Conservation (phyloP, 306 rosid genomes). For the Gastrolobium villosum region DNA sequence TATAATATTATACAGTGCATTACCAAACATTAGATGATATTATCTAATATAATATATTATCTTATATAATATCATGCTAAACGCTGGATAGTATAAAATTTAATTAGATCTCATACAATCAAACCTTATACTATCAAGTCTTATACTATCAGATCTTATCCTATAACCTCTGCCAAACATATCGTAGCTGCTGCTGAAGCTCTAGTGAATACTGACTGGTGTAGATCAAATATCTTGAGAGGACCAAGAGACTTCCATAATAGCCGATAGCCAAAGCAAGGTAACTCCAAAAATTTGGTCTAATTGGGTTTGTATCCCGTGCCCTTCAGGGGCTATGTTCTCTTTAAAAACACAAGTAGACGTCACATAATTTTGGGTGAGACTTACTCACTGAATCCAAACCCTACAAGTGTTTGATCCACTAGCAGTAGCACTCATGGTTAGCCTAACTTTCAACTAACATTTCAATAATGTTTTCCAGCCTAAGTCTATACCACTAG, state of each 20-base stretch:
- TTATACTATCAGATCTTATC: no score
- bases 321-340: not conserved
- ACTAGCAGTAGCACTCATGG: conserved; percentile 31
- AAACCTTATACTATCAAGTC: no score
- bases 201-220: not conserved
- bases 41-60: no score
- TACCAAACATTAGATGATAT: no score
- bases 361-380: not conserved
- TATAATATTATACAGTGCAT: no score
- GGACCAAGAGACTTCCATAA: not conserved
- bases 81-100: no score
- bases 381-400: conserved; percentile 10
- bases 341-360: not conserved
- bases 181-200: not conserved
- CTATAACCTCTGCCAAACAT: no score
- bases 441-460: conserved; percentile 13
- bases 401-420: conserved; percentile 9
- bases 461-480: conserved; percentile 9
- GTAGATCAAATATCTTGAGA: not conserved
- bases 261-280: not conserved
- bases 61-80: no score
- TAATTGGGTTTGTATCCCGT: not conserved
- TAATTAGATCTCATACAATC: no score
- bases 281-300: not conserved
- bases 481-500: not conserved